Conservation (phyloP, 306 rosid genomes). For the Glycine latifolia region DNA sequence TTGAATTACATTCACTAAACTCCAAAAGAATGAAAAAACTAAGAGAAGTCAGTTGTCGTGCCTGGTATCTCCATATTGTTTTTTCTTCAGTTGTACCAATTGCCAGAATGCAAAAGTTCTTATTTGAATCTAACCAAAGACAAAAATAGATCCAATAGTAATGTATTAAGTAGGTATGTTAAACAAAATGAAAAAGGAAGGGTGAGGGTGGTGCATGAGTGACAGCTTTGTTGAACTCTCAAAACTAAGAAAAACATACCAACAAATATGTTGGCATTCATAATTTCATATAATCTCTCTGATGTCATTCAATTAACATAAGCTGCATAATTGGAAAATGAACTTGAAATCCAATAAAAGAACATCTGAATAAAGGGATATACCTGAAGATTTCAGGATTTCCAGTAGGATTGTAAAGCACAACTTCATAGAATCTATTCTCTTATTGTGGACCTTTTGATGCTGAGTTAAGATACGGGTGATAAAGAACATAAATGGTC, state of each 20-base stretch:
- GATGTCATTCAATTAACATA: constrained; percentile 31
- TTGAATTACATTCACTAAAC: constrained; percentile 56
- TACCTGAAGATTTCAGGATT: constrained; percentile 82
- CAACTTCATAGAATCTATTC: constrained; percentile 57
- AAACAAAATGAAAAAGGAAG: constrained; percentile 1
- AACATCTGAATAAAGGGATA: constrained; percentile 36
- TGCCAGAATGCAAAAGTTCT: constrained; percentile 78
- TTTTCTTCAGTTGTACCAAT: constrained; percentile 79
- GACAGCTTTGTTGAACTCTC: constrained; percentile 16
- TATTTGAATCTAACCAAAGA: constrained; percentile 60
- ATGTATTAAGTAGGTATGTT: not conserved
- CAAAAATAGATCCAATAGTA: not conserved
- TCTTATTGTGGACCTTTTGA: constrained; percentile 54
- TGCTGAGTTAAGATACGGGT: constrained; percentile 55
- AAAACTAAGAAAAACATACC: constrained; percentile 28
- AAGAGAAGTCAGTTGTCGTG: constrained; percentile 67
- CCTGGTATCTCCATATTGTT: constrained; percentile 31
- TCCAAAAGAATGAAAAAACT: constrained; percentile 73
- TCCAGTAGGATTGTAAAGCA: constrained; percentile 79
- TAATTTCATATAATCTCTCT: constrained; percentile 18
- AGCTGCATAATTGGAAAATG: not conserved
- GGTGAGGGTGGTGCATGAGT: not conserved
- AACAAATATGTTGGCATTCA: constrained; percentile 35
- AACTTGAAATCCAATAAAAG: constrained; percentile 39
- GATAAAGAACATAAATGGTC: too few relatives aligned